phyloP scores from a whole-genome alignment of 768 basidiomycete genomes.

The Boletus subparvulus region DNA sequence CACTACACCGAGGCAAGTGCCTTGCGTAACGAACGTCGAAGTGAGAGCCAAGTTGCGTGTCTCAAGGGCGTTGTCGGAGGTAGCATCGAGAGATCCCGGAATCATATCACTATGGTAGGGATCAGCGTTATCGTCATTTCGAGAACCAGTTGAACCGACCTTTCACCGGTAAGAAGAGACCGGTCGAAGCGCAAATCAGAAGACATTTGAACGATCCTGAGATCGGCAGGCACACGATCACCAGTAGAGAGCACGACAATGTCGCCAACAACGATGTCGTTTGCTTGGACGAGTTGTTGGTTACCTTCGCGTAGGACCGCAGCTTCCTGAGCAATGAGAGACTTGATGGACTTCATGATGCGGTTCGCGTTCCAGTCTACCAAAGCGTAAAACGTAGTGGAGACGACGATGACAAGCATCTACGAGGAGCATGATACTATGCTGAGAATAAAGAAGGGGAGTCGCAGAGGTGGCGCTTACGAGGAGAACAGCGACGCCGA shows the following conservation, averaged over 20 bases:
- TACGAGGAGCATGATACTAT: constrained; percentile 19
- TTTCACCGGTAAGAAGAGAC: constrained; percentile 53
- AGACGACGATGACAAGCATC: constrained; percentile 44
- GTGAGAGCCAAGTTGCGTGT: constrained; percentile 50
- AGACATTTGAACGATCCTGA: constrained; percentile 52
- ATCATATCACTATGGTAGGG: constrained; percentile 37
- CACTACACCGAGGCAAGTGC: constrained; percentile 41
- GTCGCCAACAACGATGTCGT: constrained; percentile 59
- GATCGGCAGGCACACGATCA: constrained; percentile 59
- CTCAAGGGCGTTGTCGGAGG: constrained; percentile 50
- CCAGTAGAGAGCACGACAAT: constrained; percentile 52
- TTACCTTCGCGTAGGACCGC: constrained; percentile 52
- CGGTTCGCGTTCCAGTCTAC: constrained; percentile 51
- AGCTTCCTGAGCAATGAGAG: constrained; percentile 59
- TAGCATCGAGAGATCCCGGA: constrained; percentile 45
- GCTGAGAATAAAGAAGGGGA: neutral
- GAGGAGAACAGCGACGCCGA: constrained; percentile 52
- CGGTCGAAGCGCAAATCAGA: constrained; percentile 54
- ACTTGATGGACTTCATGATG: constrained; percentile 56
- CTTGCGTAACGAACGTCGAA: constrained; percentile 43
- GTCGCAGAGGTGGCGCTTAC: constrained; percentile 31
- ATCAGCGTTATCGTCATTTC: neutral
- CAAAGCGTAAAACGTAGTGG: constrained; percentile 47
- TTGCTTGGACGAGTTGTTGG: constrained; percentile 47
- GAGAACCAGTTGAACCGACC: constrained; percentile 21